Evolutionary conservation across 768 basidiomycete genomes (phyloP).

Genomic region (Mycena metata): DNA sequence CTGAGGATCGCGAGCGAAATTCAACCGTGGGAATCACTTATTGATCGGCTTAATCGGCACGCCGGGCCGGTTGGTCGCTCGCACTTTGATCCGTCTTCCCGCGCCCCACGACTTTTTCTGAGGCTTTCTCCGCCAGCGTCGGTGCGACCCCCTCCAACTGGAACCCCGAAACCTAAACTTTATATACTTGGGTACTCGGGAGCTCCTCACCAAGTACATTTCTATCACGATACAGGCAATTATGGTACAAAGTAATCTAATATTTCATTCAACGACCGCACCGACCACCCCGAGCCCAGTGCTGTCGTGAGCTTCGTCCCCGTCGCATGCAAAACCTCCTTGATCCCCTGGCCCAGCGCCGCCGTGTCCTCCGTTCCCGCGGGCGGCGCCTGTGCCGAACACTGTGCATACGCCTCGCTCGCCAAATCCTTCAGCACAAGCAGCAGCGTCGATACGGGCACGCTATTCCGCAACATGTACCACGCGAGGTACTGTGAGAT

Average conservation of each 20-base stretch:
- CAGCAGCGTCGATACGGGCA: slow-evolving; percentile 79
- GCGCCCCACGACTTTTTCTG: no score
- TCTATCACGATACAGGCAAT: no score
- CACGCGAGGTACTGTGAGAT: slow-evolving; percentile 67
- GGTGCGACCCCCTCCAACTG: no score
- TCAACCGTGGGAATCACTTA: no score
- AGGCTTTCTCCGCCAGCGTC: no score
- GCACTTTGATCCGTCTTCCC: no score
- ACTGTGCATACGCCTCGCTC: slow-evolving; percentile 71
- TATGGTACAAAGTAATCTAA: not conserved
- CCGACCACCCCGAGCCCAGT: slow-evolving; percentile 81
- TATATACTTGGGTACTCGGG: no score
- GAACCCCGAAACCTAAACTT: no score
- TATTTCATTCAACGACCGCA: slow-evolving; percentile 71
- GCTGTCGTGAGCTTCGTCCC: slow-evolving; percentile 84
- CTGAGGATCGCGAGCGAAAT: no score
- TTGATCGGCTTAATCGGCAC: no score
- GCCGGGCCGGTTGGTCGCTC: no score
- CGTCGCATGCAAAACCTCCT: slow-evolving; percentile 87
- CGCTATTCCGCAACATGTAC: slow-evolving; percentile 79
- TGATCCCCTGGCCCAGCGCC: slow-evolving; percentile 68
- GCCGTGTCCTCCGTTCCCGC: slow-evolving; percentile 61
- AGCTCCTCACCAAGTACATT: no score
- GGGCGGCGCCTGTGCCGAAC: slow-evolving; percentile 62
- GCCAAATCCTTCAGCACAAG: slow-evolving; percentile 73